Evolutionary conservation across 768 basidiomycete species (phyloP), one percentile per base, ranked within the genome.

Genomic region (Termitomyces sp.): DNA sequence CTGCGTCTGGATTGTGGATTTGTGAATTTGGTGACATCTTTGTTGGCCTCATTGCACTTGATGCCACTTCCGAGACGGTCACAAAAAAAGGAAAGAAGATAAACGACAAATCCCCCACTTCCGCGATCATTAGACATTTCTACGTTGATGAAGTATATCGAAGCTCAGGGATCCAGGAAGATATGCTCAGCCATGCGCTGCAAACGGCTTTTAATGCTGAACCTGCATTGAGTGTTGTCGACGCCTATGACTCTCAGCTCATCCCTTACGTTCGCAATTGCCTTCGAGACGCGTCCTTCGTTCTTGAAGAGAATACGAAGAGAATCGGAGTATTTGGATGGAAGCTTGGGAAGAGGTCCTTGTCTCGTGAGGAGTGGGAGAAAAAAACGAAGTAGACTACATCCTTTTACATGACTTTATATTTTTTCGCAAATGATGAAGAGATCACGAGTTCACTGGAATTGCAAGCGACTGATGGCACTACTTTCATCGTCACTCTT

Each of bases 81-180:
- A 68, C 69, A 41, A 63, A 54, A 44, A 26, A 39, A 1, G 43
- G 31, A 47, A 59, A 29, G 65, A 60, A 60, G 18, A 3, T 10
- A n/a, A 13, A 12, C 44, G 2, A 51, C 53, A 20, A 64, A 72
- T 72, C 76, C 32, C 74, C 83, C n/a, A 65, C 69, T 42, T 74
- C 76, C n/a, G 90, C 85, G 12, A 71, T 76, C 18, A 84, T 92
- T 62, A 85, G 88, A 31, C 90, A 92, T 67, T 86, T 91, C 69
- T 86, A 82, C 63, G 80, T 88, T 26, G 86, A 89, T 41, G 85
- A 86, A 61, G 74, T 72, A 16, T 92, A 82, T 63, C 81, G 87
- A 50, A 62, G 63, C 8, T 71, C 80, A 24, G 74, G 74, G 13
- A 75, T 88, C 43, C 87, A 91, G 65, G 71, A 81, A 18, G 90